Evolutionary conservation across 106 monocot genomes (phyloP).

Genomic region (Apostasia shenzhenica): DNA sequence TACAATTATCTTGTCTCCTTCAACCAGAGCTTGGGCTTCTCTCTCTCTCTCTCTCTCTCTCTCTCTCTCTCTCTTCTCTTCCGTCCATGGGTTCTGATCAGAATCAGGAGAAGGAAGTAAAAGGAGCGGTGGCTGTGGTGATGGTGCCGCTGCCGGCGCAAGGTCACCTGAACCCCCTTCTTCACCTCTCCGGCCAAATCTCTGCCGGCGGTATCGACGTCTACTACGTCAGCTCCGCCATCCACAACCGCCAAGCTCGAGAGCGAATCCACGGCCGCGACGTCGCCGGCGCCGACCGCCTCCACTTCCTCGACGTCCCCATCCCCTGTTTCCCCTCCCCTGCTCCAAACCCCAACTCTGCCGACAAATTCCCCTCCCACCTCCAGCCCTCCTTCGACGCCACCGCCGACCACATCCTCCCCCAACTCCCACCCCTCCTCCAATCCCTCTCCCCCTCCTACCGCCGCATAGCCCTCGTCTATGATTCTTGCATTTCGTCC

Average conservation of each 20-base stretch:
- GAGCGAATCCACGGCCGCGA: conserved; percentile 24
- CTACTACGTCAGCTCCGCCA: conserved; percentile 41
- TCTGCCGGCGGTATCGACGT: conserved; percentile 13
- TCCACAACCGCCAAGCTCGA: conserved; percentile 48
- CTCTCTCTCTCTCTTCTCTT: not conserved
- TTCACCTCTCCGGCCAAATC: conserved; percentile 43
- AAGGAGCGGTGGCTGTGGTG: conserved; percentile 16
- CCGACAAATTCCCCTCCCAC: conserved; percentile 6
- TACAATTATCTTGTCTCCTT: too few species aligned
- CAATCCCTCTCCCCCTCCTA: not conserved
- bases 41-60: conserved; percentile 1
- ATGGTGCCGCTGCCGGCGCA: conserved; percentile 50
- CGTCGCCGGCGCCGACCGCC: not conserved
- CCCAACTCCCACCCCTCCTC: not conserved
- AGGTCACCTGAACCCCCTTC: conserved; percentile 63
- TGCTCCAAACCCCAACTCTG: not conserved
- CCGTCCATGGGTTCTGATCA: not conserved
- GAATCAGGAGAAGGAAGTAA: too few species aligned
- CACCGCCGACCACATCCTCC: not conserved
- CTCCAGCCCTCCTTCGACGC: conserved; percentile 1
- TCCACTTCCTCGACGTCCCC: not conserved
- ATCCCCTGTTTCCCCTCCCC: not conserved
- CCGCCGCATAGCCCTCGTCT: not conserved
- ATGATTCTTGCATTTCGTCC: not conserved
- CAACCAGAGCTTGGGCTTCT: not conserved